Evolutionary conservation across 2,329 filamentous ascomycete species (phyloP), one percentile per base, ranked within the genome.

Genomic region (Cadophora gregata): DNA sequence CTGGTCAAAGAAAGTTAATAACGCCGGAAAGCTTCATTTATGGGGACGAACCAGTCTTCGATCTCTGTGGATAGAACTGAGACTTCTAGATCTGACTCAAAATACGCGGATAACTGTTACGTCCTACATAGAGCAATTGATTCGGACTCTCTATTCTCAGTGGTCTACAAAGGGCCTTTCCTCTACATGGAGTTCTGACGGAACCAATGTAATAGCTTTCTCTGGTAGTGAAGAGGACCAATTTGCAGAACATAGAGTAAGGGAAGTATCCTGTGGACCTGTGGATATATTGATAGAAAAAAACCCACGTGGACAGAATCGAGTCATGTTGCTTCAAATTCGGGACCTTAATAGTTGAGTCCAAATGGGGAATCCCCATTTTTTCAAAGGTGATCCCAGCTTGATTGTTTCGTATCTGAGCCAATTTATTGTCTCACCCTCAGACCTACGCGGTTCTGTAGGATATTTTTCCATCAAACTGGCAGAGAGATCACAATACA

Each of bases 11-110:
- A 25, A 9, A n/a, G 42, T 47, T 21, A 42, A 42, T 16, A 21
- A 42, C 21, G 55, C 55, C 36, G 31, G 55, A 24, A 58, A 58
- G 33, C 55, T 58, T 25, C 33, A 38, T 58, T 58, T 38, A 58
- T 36, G 31, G n/a, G 21, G 53, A 42, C 24, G 21, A 21, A 33
- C 10, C 19, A 36, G 55, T 10, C 36, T 27, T 38, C 55, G 55
- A 58, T 56, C 55, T 58, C 25, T 12, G 14, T n/a, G 31, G 55
- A 24, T 24, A 16, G n/a, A 10, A 5, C 36, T 4, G 16, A 56
- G 29, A 24, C 19, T 5, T 58, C 31, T 12, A 25, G 55, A 58
- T 58, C 55, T 58, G 33, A 47, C 21, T 47, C 42, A 21, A n/a
- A 12, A 7, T 6, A 47, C 42, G 42, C 42, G 42, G 42, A 21